A percentile compares a stretch with the other conserved stretches of the same genome.
phyloP scores from a whole-genome alignment of 208 protist species.

The Trichomonas vaginalis region DNA sequence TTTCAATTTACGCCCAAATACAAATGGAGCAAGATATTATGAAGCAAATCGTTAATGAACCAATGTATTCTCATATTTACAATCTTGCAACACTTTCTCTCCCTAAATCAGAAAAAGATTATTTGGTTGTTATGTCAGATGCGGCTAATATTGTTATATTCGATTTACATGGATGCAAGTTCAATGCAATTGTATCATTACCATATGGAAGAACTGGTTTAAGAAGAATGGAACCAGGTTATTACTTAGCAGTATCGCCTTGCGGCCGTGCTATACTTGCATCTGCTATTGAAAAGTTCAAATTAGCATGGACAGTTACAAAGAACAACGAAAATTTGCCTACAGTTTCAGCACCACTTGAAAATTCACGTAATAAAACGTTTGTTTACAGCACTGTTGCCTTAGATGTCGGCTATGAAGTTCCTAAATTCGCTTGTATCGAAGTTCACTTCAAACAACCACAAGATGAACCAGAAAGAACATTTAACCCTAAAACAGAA shows the following conservation, averaged over 20 bases:
- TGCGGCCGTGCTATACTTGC: background rate
- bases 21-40: background rate
- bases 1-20: background rate
- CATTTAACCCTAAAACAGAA: background rate
- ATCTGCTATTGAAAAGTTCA: background rate
- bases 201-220: background rate
- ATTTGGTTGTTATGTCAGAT: background rate
- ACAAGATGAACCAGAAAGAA: background rate
- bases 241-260: background rate
- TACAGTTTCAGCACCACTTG: background rate
- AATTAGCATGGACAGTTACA: background rate
- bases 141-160: background rate
- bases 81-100: background rate
- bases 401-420: background rate
- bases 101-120: background rate
- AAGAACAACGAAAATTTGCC: background rate
- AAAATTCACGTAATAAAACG: background rate
- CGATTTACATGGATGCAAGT: background rate
- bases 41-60: background rate
- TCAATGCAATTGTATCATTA: background rate
- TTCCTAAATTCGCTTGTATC: background rate
- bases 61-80: background rate
- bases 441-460: background rate
- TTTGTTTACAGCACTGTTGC: background rate
- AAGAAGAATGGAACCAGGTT: background rate